phyloP scores from a whole-genome alignment of 2,329 filamentous ascomycete genomes.

The Xylariomycetidae sp. region DNA sequence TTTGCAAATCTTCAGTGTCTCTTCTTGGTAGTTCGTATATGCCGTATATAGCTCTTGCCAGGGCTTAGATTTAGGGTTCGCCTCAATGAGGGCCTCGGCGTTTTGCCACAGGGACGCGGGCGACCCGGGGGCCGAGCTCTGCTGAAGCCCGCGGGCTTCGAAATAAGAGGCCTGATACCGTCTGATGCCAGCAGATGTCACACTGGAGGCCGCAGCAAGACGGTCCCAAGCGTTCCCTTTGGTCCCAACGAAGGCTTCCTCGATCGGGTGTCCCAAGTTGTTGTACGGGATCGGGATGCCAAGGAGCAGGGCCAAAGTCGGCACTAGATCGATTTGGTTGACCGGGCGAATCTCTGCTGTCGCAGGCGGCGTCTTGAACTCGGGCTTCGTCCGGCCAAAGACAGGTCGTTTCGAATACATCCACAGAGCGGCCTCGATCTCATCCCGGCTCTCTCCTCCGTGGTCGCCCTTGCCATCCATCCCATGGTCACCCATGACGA shows the following conservation, averaged over 20 bases:
- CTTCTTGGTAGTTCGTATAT: constrained; percentile 68
- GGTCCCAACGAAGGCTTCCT: constrained; percentile 79
- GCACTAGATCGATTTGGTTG: constrained; percentile 90
- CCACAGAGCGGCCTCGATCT: constrained; percentile 91
- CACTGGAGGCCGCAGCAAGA: constrained; percentile 67
- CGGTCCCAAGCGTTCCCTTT: constrained; percentile 68
- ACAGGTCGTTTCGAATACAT: constrained; percentile 89
- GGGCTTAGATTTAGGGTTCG: constrained; percentile 32
- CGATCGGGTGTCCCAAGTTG: constrained; percentile 86
- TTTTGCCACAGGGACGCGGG: constrained; percentile 53
- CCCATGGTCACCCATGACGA: constrained; percentile 98
- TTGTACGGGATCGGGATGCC: constrained; percentile 95
- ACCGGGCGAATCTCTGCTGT: constrained; percentile 72
- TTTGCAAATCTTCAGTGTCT: constrained; percentile 75
- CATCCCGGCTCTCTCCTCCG: constrained; percentile 95
- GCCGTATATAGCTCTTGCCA: constrained; percentile 45
- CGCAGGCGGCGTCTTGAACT: constrained; percentile 51
- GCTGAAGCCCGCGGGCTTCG: constrained; percentile 60
- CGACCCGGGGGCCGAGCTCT: constrained; percentile 47
- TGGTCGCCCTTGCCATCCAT: constrained; percentile 98
- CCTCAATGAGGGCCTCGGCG: constrained; percentile 34
- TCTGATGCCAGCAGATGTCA: constrained; percentile 80
- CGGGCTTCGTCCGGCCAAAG: constrained; percentile 70
- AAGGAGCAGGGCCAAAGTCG: constrained; percentile 79
- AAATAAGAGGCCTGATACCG: constrained; percentile 85